Evolutionary conservation across 305 asterid species (phyloP), one percentile per base, ranked within the genome.

Genomic region (Fraxinus xanthoxyloides): DNA sequence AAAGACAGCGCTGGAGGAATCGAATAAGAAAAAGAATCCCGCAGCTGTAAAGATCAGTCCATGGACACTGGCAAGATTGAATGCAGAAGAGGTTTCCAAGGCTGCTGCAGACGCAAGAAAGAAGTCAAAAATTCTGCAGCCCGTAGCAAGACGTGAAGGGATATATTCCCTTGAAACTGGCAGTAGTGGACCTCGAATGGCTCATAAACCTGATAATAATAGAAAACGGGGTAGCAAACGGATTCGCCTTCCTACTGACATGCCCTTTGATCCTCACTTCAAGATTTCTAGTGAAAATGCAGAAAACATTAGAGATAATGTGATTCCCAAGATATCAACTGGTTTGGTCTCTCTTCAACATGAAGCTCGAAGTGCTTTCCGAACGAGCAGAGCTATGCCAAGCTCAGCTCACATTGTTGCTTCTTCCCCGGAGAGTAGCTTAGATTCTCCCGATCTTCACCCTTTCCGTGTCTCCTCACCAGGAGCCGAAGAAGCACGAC

Each of bases 351-450:
- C 98, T 35, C 92, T 94, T 79, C 95, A 92, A 81, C 94, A 80
- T 9, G 99, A 95, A 80, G 92, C 92, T 36, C 89, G 91, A 32
- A 90, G 92, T 26, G 85, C 87, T 72, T 94, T 89, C 81, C 79
- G 87, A 56, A 76, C 69, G 8, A 81, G 80, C 87, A 89, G 88
- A 34, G 85, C 89, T 19, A 63, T 85, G 70, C 78, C 91, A 59
- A 86, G 83, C 78, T 80, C 90, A 2, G 86, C 82, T 26, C 92
- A 82, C 28, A 77, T 88, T 15, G 85, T 91, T 63, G 89, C 92
- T 79, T 92, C 98, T 75, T 97, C 99, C 1, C 96, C 98, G 0
- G 98, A 94, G 83, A 97, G 98, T 82, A 97, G 99, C 87, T 84
- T 95, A 24, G 97, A 88, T 84, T 97, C 98, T 19, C 96, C 94